Base-by-base conservation (phyloP, 2,329 filamentous ascomycete genomes). In the Pestalotiopsis sp. region DNA sequence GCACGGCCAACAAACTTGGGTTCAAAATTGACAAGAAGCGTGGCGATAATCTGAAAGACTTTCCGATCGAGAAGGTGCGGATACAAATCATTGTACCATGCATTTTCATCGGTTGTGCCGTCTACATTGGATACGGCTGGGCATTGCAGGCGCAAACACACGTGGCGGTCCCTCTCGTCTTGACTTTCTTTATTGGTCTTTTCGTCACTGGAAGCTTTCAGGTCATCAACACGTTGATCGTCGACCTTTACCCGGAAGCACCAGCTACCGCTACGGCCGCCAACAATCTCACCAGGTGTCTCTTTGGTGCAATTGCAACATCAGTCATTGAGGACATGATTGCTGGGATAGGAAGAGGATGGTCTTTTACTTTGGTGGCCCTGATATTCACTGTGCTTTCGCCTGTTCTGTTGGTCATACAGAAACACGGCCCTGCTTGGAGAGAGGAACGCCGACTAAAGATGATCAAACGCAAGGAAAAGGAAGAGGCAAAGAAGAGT, bases 181-280 rank as follows among this genome's bases (percentile, higher is more conserved):
- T 91, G 23, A 78, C 86, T 2, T 90, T 90, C 72, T 74, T 90
- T 58, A 83, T 90, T 49, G 88, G 88, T 7, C 76, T 89, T 69
- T 84, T 84, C 58, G 81, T 90, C 39, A 90, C 89, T 3, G 89
- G 87, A 1, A 85, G 87, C 0, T 92, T 92, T 75, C 87, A 86
- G 69, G 85, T 91, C 59, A 82, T 91, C n/a, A 88, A 86, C 72
- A 89, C 88, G 0, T 79, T 92, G 6, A 83, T 91, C 14, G 86
- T 92, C 1, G 90, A 92, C 71, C 78, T 92, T 2, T 88, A 90
- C 70, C 89, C 89, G 0, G 80, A 86, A 27, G 84, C 86, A 1
- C 89, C 89, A 0, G 88, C 89, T 0, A 91, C 89, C 0, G 88
- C 87, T 0, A 89, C 89, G 1, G 89, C 90, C 0, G 87, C 89